A percentile compares a stretch with the other conserved stretches of the same genome.
Evolutionary conservation across 345 rosid species (phyloP).

Genomic region (Heritiera littoralis): DNA sequence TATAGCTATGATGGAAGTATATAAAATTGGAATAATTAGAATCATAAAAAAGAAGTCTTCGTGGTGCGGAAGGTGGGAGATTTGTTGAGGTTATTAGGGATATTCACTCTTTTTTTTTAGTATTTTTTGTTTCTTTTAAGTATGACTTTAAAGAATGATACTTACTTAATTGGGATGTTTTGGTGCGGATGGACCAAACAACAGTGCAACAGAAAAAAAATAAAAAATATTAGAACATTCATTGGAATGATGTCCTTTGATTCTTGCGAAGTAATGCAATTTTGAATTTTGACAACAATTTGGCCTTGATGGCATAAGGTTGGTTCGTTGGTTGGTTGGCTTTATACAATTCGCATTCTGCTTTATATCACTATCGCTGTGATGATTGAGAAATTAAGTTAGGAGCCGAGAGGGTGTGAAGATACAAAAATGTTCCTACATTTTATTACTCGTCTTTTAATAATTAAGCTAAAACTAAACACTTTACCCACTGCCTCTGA

Average conservation of each 20-base stretch:
- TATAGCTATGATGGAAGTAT: too few species aligned
- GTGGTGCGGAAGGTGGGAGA: constrained; percentile 12
- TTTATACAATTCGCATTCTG: too few species aligned
- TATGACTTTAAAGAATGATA: background rate
- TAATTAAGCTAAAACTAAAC: too few species aligned
- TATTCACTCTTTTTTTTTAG: background rate
- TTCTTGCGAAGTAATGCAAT: background rate
- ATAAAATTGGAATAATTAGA: too few species aligned
- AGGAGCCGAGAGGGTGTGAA: too few species aligned
- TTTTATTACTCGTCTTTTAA: too few species aligned
- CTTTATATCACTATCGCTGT: too few species aligned
- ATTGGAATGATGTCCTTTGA: background rate
- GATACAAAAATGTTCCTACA: too few species aligned
- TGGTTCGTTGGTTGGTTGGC: background rate
- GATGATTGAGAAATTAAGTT: too few species aligned
- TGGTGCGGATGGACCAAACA: background rate
- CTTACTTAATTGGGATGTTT: background rate
- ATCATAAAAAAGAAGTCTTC: background rate
- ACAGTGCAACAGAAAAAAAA: background rate
- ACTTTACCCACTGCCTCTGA: too few species aligned
- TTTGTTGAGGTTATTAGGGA: constrained; percentile 12
- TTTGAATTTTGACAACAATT: background rate
- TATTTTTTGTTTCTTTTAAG: background rate
- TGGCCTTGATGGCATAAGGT: background rate
- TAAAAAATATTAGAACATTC: background rate